phyloP scores from a whole-genome alignment of 2,329 filamentous ascomycete genomes.

The Microsporum audouinii region DNA sequence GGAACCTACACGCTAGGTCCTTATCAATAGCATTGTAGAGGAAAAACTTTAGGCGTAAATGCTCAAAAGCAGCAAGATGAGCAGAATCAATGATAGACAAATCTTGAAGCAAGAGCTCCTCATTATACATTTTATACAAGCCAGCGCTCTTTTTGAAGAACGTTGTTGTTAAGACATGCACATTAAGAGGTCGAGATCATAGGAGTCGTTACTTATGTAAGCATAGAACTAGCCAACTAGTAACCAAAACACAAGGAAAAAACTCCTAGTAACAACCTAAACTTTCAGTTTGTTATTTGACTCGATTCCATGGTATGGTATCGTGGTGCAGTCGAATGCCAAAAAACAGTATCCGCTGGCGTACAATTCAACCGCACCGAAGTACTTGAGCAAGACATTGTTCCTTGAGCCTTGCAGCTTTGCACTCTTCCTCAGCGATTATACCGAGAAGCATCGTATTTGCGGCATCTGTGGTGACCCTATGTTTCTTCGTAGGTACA shows the following conservation, averaged over 20 bases:
- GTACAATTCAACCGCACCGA: neutral
- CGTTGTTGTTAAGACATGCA: too few relatives aligned
- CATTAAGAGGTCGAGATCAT: too few relatives aligned
- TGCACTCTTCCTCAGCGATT: neutral
- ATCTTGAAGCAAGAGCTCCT: neutral
- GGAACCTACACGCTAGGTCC: neutral
- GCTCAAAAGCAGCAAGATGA: slow-evolving; percentile 7
- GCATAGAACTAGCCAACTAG: too few relatives aligned
- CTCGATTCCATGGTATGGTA: neutral
- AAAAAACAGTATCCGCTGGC: neutral
- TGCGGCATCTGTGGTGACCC: neutral
- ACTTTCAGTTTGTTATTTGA: neutral
- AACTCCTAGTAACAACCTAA: too few relatives aligned
- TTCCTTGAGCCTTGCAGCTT: neutral
- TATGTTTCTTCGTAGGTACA: neutral
- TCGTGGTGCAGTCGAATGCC: neutral
- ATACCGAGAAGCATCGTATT: neutral
- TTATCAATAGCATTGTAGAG: neutral
- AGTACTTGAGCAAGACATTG: neutral
- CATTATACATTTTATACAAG: neutral
- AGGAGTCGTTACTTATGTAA: too few relatives aligned
- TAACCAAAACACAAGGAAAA: too few relatives aligned
- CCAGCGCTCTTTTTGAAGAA: too few relatives aligned
- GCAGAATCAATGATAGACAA: slow-evolving; percentile 2
- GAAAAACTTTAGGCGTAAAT: slow-evolving; percentile 1